Conservation (phyloP, 179 eudicot species). For the Nepenthes alata region DNA sequence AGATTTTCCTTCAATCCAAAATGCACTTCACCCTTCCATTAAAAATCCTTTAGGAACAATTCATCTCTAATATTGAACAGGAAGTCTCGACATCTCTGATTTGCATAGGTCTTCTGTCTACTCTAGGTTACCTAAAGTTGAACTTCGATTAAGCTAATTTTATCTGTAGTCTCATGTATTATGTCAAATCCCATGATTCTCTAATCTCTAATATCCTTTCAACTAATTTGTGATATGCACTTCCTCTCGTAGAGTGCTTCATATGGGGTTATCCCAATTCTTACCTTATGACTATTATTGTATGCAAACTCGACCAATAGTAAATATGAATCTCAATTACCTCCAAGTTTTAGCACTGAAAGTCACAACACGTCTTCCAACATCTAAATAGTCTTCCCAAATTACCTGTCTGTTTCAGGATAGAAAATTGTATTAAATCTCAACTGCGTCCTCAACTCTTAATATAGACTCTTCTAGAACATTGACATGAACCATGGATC, state of each 20-base stretch:
- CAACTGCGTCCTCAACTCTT: too few species aligned
- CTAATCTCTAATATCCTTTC: neutral
- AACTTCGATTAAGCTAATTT: neutral
- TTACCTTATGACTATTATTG: too few species aligned
- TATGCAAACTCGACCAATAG: too few species aligned
- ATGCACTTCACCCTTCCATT: neutral
- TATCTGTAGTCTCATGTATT: neutral
- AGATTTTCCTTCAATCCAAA: conserved; percentile 1
- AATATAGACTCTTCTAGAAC: too few species aligned
- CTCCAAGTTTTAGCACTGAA: too few species aligned
- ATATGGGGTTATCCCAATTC: neutral
- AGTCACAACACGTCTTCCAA: too few species aligned
- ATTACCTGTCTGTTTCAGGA: too few species aligned
- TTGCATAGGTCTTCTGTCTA: neutral
- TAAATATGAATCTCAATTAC: too few species aligned
- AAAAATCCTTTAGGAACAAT: neutral
- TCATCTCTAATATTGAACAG: neutral
- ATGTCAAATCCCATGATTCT: neutral
- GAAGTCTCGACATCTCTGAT: neutral
- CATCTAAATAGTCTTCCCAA: too few species aligned
- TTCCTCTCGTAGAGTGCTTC: neutral
- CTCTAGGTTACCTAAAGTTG: neutral
- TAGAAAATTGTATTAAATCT: too few species aligned
- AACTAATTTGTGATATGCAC: neutral
- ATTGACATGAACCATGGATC: too few species aligned